Percentiles rank a stretch among this genome's conserved stretches.
These are phyloP conservation scores for Suillus weaverae DNA, from an alignment of 768 basidiomycete species.

Conservation along the genomic window DNA sequence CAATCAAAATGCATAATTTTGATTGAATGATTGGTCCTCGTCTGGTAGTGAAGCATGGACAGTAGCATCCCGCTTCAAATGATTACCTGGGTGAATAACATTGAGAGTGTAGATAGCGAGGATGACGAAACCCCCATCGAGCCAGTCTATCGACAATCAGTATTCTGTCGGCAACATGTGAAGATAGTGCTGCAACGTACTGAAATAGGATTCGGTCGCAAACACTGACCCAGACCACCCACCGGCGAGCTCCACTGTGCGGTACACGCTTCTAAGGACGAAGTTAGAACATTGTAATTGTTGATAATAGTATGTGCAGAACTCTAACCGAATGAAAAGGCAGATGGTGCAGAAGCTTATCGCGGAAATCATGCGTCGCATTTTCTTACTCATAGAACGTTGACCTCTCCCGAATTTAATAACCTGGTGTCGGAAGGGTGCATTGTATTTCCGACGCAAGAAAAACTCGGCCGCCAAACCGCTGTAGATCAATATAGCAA, in stretches of 20 bases:
- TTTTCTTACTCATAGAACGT: neutral
- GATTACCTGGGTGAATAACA: constrained; percentile 44
- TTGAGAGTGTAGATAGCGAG: constrained; percentile 48
- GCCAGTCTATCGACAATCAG: constrained; percentile 36
- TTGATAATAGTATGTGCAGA: neutral
- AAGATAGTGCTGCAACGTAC: constrained; percentile 28
- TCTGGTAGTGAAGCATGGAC: no score
- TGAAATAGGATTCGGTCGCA: constrained; percentile 47
- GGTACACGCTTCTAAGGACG: constrained; percentile 12
- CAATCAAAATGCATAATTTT: no score
- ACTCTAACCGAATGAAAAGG: constrained; percentile 46
- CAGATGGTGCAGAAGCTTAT: constrained; percentile 40
- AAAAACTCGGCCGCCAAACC: constrained; percentile 47
- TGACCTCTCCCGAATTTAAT: constrained; percentile 1
- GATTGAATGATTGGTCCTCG: neutral
- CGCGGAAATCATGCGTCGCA: constrained; percentile 36
- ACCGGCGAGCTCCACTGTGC: constrained; percentile 14
- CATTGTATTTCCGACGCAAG: constrained; percentile 38
- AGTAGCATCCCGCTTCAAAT: constrained; percentile 23
- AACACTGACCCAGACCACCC: constrained; percentile 51
- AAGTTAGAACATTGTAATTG: neutral
- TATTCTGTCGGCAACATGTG: neutral
- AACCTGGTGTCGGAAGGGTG: constrained; percentile 30
- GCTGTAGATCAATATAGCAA: constrained; percentile 43
- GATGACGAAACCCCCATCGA: constrained; percentile 50